Conservation (phyloP, 176 grass and related monocot genomes). For the Tuctoria greenei region DNA sequence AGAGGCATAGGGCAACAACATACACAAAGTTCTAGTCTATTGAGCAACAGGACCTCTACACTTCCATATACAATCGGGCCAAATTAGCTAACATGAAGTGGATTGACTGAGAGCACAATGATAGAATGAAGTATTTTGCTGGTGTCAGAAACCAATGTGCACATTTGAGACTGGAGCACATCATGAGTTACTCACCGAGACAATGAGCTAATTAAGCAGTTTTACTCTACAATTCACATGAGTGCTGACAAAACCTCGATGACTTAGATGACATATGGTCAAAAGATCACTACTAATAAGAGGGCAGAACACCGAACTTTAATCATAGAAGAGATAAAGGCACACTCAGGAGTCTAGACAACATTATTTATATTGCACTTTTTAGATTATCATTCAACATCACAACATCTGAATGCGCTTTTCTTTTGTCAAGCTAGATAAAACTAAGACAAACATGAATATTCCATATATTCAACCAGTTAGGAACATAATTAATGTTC, state of each 20-base stretch:
- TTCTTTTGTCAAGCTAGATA: too few species aligned
- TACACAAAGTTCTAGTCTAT: conserved; percentile 32
- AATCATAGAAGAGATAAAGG: too few species aligned
- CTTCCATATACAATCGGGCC: neutral
- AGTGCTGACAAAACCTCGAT: conserved; percentile 11
- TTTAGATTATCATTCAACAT: too few species aligned
- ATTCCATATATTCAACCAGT: too few species aligned
- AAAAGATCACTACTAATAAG: conserved; percentile 23
- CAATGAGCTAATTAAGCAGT: conserved; percentile 7
- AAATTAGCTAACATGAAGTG: neutral
- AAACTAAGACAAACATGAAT: too few species aligned
- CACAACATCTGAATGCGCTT: too few species aligned
- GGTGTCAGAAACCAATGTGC: conserved; percentile 24
- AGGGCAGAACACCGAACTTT: too few species aligned
- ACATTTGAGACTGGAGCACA: conserved; percentile 27
- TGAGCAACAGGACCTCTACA: conserved; percentile 33
- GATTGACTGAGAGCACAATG: conserved; percentile 11
- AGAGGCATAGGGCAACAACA: conserved; percentile 29
- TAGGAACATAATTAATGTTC: too few species aligned
- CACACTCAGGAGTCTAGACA: too few species aligned
- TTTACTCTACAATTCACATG: conserved; percentile 36
- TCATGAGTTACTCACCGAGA: conserved; percentile 16
- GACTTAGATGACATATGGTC: conserved; percentile 29
- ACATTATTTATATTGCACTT: too few species aligned
- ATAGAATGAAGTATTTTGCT: conserved; percentile 13